Evolutionary conservation across 805 yeast species (phyloP).

Genomic region (Saccharomycopsis babjevae): DNA sequence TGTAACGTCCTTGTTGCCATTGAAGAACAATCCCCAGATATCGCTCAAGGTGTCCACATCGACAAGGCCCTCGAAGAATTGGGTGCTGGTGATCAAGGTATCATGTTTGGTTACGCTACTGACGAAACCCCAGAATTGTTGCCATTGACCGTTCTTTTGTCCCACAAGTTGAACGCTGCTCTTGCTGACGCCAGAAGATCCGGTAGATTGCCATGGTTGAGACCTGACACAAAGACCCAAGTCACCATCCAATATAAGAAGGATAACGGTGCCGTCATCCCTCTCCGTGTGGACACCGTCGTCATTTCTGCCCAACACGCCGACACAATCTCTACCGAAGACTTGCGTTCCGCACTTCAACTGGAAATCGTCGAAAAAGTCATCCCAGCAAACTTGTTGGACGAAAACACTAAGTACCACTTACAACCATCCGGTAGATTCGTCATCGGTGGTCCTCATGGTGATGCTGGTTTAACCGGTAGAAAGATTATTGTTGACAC

Average conservation of each 20-base stretch:
- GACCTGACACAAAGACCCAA: slow-evolving; percentile 99
- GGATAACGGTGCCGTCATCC: slow-evolving; percentile 92
- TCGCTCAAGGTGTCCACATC: slow-evolving; percentile 98
- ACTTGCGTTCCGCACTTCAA: slow-evolving; percentile 68
- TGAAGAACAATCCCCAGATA: slow-evolving; percentile 98
- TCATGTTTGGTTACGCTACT: slow-evolving; percentile 99
- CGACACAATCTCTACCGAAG: slow-evolving; percentile 89
- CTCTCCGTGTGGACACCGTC: slow-evolving; percentile 93
- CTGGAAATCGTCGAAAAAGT: slow-evolving; percentile 84
- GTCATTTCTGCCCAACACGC: slow-evolving; percentile 98
- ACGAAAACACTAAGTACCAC: slow-evolving; percentile 93
- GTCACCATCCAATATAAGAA: slow-evolving; percentile 94
- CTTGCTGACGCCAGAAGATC: slow-evolving; percentile 96
- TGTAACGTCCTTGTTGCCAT: slow-evolving; percentile 98
- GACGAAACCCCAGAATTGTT: slow-evolving; percentile 97
- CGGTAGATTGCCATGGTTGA: slow-evolving; percentile 90
- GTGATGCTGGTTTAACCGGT: slow-evolving; percentile 99
- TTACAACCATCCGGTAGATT: slow-evolving; percentile 99
- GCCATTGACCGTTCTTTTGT: slow-evolving; percentile 87
- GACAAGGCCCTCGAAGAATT: slow-evolving; percentile 90
- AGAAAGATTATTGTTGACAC: slow-evolving; percentile 99
- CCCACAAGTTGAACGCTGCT: slow-evolving; percentile 94
- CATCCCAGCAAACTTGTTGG: slow-evolving; percentile 81
- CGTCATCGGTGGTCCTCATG: slow-evolving; percentile 99
- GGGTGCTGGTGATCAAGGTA: slow-evolving; percentile 99